Percentiles rank a stretch among this genome's conserved stretches.
phyloP scores from a whole-genome alignment of 768 basidiomycete genomes.

The Tricholoma flavovirens region DNA sequence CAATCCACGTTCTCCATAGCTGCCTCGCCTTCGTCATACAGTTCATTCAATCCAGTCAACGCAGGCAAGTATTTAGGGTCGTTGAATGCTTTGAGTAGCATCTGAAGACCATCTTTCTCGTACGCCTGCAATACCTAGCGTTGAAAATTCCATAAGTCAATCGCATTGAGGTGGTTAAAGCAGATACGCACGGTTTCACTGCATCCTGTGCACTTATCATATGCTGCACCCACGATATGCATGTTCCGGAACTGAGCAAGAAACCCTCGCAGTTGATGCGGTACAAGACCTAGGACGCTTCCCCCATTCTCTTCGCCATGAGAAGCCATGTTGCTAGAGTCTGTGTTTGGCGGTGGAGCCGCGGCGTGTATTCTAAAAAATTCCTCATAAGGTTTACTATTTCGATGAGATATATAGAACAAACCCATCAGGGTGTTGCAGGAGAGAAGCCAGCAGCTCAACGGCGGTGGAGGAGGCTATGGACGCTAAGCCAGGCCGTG shows the following conservation, averaged over 20 bases:
- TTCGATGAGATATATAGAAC: slow-evolving; percentile 10
- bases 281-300: slow-evolving; percentile 79
- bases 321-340: slow-evolving; percentile 17
- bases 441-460: slow-evolving; percentile 80
- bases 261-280: slow-evolving; percentile 92
- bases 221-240: slow-evolving; percentile 81
- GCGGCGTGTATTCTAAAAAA: slow-evolving; percentile 46
- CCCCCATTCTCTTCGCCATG: slow-evolving; percentile 27
- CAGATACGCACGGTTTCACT: slow-evolving; percentile 56
- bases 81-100: slow-evolving; percentile 79
- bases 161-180: not conserved
- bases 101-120: slow-evolving; percentile 68
- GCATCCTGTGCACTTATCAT: slow-evolving; percentile 86
- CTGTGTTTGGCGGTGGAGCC: slow-evolving; percentile 51
- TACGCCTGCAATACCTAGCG: slow-evolving; percentile 77
- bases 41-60: slow-evolving; percentile 72
- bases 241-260: slow-evolving; percentile 83
- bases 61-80: slow-evolving; percentile 69
- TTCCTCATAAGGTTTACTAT: not conserved
- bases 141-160: not conserved
- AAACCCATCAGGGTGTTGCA: slow-evolving; percentile 89
- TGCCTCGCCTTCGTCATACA: slow-evolving; percentile 71
- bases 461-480: slow-evolving; percentile 92
- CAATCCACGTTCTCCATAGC: slow-evolving; percentile 69
- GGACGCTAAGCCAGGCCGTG: slow-evolving; percentile 87